Base-by-base conservation (phyloP, 2,329 filamentous ascomycete genomes). In the Curvularia eragrostidis region DNA sequence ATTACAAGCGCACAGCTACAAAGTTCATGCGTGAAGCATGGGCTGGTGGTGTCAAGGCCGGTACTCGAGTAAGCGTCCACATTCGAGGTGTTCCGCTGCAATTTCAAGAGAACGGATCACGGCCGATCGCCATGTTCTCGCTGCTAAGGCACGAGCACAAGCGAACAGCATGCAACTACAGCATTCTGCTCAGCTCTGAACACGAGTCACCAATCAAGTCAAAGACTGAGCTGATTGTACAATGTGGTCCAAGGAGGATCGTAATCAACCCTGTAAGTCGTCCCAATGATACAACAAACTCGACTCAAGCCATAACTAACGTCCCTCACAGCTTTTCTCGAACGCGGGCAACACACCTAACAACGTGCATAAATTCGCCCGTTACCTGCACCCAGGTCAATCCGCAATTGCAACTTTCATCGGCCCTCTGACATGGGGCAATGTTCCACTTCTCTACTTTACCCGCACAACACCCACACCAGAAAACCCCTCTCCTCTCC, bases 281-380 rank as follows among this genome's bases (percentile, higher is more conserved):
- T 6, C 10, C 15, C 12, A 6, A 10, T 24, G 24, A 0, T 41
- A 12, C 28, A 7, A 19, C 1, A n/a, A 38, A 18, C 23, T 5
- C 15, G 46, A 19, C 2, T 19, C n/a, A 47, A 24, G 47, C 53
- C 49, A 28, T 60, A 54, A 48, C 58, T 61, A 32, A 61, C 13
- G 38, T 1, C 2, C 23, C 13, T 15, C 19, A 1, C 48, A 74
- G 65, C 82, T 98, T 44, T 97, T 94, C 82, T 97, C 93, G 0
- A 87, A 91, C 72, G 83, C 86, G n/a, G 94, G 93, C 55, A 92
- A 89, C 72, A 97, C 94, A 0, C 91, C 92, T 47, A 98, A 98
- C 80, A 90, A 99, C 73, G 93, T 99, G 13, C 93, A 98, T 84
- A 99, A 99, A 77, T 98, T 93, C 78, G 91, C 92, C 77, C 89